phyloP scores from a whole-genome alignment of 805 yeast species.

The Blastobotrys chiropterorum region DNA sequence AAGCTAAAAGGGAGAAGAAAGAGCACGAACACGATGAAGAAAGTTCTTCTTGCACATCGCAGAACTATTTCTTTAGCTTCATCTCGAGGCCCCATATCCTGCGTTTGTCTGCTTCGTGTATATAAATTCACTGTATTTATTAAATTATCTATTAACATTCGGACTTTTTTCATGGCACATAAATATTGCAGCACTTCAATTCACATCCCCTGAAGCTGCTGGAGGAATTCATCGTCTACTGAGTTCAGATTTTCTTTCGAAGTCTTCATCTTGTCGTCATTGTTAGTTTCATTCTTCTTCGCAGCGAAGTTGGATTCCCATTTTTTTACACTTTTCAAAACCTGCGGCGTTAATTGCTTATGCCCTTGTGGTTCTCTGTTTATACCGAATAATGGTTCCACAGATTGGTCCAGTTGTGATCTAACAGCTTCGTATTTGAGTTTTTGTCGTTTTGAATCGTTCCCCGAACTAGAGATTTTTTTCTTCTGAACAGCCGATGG shows the following conservation, averaged over 20 bases:
- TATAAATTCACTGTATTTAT: background rate
- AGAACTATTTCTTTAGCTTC: too few relatives aligned
- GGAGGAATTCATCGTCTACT: constrained; percentile 2
- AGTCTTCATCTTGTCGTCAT: background rate
- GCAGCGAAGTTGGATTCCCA: background rate
- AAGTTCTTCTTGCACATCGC: too few relatives aligned
- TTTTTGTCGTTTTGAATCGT: constrained; percentile 3
- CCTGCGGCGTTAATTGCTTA: background rate
- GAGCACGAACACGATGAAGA: too few relatives aligned
- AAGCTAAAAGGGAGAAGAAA: too few relatives aligned
- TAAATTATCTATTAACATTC: background rate
- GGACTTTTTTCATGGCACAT: background rate
- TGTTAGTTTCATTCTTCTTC: background rate
- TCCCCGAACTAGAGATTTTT: background rate
- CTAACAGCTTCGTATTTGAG: constrained; percentile 2
- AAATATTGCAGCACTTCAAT: background rate
- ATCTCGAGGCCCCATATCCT: too few relatives aligned
- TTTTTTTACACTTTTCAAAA: background rate
- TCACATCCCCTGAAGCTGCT: constrained; percentile 5
- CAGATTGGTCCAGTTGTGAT: constrained; percentile 2
- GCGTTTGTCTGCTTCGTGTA: too few relatives aligned
- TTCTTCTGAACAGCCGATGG: background rate
- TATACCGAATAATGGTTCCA: background rate
- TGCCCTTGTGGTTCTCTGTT: background rate
- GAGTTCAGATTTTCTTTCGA: background rate